Conservation (phyloP, 2,329 filamentous ascomycete genomes). For the Aspergillus carbonarius region DNA sequence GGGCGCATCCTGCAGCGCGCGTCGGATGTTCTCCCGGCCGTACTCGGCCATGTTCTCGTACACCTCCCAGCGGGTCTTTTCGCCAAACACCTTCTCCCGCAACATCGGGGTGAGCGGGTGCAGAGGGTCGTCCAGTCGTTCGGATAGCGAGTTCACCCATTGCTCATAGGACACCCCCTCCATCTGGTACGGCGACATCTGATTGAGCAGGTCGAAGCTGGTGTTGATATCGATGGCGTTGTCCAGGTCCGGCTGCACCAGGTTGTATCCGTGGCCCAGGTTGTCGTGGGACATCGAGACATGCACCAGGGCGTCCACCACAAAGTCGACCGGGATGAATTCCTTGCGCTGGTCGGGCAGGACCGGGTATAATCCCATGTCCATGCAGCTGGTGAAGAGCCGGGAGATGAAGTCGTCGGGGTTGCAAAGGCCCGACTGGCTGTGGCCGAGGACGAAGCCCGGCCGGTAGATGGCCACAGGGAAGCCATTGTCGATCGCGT, state of each 20-base stretch:
- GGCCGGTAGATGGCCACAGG: conserved; percentile 70
- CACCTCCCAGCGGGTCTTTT: conserved; percentile 26
- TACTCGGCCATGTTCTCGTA: conserved; percentile 29
- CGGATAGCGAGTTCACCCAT: conserved; percentile 18
- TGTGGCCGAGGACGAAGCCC: conserved; percentile 76
- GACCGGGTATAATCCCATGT: conserved; percentile 53
- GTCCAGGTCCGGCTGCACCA: conserved; percentile 21
- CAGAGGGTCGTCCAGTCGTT: conserved; percentile 9
- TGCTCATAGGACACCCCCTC: conserved; percentile 14
- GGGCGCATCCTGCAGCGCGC: background rate
- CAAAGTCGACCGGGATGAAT: conserved; percentile 29
- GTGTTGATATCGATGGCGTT: conserved; percentile 15
- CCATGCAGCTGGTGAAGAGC: conserved; percentile 75
- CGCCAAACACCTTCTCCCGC: conserved; percentile 21
- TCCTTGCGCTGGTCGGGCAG: conserved; percentile 27
- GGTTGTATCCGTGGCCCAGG: conserved; percentile 22
- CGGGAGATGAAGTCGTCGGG: conserved; percentile 84
- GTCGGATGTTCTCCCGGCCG: conserved; percentile 3
- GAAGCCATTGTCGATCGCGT: conserved; percentile 71
- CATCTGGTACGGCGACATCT: background rate
- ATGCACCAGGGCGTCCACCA: conserved; percentile 20
- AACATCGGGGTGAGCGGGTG: conserved; percentile 25
- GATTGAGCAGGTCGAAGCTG: conserved; percentile 1
- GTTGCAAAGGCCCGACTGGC: conserved; percentile 59
- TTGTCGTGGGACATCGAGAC: conserved; percentile 16